Percentiles rank a stretch among this genome's conserved stretches.
Evolutionary conservation across 2,329 filamentous ascomycete species (phyloP).

Genomic region (Mollisiaceae sp.): DNA sequence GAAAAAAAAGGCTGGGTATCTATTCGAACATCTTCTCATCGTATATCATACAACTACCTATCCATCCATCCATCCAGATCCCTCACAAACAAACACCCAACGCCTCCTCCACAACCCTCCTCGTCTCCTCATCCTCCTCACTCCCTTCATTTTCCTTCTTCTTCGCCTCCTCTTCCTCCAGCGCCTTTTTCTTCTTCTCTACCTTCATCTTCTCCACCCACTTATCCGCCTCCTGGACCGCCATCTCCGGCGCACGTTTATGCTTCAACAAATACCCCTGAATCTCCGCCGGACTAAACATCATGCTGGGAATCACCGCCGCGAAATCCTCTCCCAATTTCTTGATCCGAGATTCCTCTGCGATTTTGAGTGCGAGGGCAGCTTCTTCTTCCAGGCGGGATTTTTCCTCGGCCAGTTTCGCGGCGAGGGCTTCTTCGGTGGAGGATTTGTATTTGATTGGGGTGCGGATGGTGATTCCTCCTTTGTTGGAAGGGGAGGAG

Average conservation of each 20-base stretch:
- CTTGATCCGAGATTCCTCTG: conserved; percentile 23
- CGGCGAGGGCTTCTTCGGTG: neutral
- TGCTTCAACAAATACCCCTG: conserved; percentile 69
- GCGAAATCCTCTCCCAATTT: conserved; percentile 59
- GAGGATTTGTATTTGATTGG: neutral
- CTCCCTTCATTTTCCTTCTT: conserved; percentile 20
- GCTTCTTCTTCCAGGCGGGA: conserved; percentile 16
- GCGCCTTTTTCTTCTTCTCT: conserved; percentile 37
- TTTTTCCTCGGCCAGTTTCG: conserved; percentile 16
- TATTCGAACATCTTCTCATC: neutral
- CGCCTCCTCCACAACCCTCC: conserved; percentile 4
- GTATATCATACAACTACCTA: neutral
- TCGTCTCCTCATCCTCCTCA: conserved; percentile 26
- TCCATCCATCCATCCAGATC: neutral
- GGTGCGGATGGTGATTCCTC: neutral
- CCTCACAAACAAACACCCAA: neutral
- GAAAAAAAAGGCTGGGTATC: neutral
- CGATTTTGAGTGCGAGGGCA: neutral
- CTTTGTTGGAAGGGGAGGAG: neutral
- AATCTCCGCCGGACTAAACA: conserved; percentile 66
- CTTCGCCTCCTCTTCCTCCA: conserved; percentile 34
- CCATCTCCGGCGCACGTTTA: conserved; percentile 61
- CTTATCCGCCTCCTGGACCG: conserved; percentile 55
- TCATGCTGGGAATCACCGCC: conserved; percentile 53
- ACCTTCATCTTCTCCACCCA: conserved; percentile 57